Evolutionary conservation across 1,139 yeast genomes (phyloP).

Genomic region (Meyerozyma guilliermondii): DNA sequence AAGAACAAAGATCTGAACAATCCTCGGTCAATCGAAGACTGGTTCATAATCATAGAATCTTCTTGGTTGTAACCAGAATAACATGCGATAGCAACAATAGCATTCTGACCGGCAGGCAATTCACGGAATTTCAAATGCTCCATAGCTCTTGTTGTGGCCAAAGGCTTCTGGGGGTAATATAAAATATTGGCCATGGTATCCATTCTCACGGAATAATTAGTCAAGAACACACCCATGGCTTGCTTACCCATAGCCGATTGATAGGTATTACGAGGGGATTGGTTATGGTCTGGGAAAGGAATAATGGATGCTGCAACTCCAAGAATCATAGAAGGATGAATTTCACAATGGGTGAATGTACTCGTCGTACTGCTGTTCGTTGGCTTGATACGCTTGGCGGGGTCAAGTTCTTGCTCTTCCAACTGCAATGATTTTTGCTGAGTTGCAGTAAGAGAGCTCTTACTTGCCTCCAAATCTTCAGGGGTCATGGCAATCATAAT

Average conservation of each 20-base stretch:
- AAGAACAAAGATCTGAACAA: conserved; percentile 91
- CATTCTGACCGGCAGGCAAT: conserved; percentile 98
- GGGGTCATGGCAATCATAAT: conserved; percentile 99
- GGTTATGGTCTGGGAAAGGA: conserved; percentile 99
- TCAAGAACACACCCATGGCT: conserved; percentile 99
- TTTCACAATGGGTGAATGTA: conserved; percentile 97
- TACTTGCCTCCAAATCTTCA: conserved; percentile 79
- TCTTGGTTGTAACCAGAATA: conserved; percentile 98
- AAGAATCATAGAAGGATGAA: conserved; percentile 96
- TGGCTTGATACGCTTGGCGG: conserved; percentile 86
- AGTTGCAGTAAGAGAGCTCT: conserved; percentile 45
- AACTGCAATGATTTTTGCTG: conserved; percentile 37
- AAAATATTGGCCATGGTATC: conserved; percentile 98
- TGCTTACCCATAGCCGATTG: conserved; percentile 99
- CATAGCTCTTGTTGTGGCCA: conserved; percentile 99
- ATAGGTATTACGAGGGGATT: conserved; percentile 98
- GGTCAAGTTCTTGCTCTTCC: conserved; percentile 55
- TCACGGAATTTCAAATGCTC: conserved; percentile 96
- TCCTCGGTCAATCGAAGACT: conserved; percentile 95
- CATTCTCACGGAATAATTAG: conserved; percentile 95
- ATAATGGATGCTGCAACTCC: conserved; percentile 98
- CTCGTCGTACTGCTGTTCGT: conserved; percentile 59
- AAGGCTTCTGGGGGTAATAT: conserved; percentile 97
- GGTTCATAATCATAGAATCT: conserved; percentile 99
- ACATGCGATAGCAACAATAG: conserved; percentile 96